Conservation (phyloP, 2,329 filamentous ascomycete species). For the Lizonia empirigonia region DNA sequence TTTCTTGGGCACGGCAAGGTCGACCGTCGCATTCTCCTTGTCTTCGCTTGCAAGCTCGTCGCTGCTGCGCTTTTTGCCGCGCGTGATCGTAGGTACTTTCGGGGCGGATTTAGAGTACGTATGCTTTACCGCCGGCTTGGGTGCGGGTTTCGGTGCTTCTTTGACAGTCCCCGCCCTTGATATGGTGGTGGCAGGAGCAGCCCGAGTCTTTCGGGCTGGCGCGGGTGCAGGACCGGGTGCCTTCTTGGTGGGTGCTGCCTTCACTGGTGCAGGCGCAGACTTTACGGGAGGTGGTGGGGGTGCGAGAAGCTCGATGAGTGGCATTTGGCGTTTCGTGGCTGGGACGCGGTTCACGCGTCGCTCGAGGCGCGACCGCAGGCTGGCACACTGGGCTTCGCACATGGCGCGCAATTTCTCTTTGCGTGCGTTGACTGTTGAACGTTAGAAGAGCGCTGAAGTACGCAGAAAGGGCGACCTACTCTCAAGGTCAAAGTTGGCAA, state of each 20-base stretch:
- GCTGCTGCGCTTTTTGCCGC: conserved; percentile 35
- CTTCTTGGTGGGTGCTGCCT: conserved; percentile 22
- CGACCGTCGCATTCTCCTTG: conserved; percentile 35
- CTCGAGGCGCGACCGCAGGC: conserved; percentile 83
- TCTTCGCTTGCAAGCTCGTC: conserved; percentile 35
- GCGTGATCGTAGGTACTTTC: conserved; percentile 9
- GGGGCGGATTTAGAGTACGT: conserved; percentile 20
- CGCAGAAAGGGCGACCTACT: conserved; percentile 21
- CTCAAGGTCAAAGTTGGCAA: conserved; percentile 42
- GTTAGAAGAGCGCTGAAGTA: conserved; percentile 24
- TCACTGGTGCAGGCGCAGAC: conserved; percentile 16
- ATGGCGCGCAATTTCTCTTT: conserved; percentile 86
- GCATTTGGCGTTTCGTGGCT: conserved; percentile 74
- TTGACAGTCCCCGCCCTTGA: conserved; percentile 17
- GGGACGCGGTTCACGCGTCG: conserved; percentile 94
- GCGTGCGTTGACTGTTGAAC: conserved; percentile 76
- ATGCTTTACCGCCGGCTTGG: conserved; percentile 13
- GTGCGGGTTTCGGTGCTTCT: conserved; percentile 10
- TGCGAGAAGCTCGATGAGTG: conserved; percentile 78
- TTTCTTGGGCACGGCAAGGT: conserved; percentile 31
- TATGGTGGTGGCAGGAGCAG: conserved; percentile 17
- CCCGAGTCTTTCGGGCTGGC: conserved; percentile 6
- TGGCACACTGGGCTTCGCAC: conserved; percentile 85
- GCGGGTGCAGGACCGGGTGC: background rate
- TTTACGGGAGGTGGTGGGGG: conserved; percentile 13